phyloP scores from a whole-genome alignment of 1,284 basidiomycete genomes.

The Fomitopsis schrenkii region DNA sequence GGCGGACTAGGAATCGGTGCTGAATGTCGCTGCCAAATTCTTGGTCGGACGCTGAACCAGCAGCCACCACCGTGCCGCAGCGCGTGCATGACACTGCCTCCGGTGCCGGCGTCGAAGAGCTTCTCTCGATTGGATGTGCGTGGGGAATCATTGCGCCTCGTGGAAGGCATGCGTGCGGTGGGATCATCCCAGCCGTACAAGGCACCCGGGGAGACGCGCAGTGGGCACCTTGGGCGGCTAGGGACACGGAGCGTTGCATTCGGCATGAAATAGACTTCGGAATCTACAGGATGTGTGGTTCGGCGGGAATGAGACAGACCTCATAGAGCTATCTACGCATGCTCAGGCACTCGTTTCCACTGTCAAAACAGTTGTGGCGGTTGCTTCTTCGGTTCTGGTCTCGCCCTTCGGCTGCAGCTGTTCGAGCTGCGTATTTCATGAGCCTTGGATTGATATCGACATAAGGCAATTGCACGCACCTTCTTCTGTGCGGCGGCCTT shows the following conservation, averaged over 20 bases:
- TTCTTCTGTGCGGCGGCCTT: constrained; percentile 45
- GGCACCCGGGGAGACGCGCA: background rate
- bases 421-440: background rate
- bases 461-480: constrained; percentile 12
- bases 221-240: background rate
- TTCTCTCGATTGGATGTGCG: background rate
- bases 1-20: constrained; percentile 1
- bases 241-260: background rate
- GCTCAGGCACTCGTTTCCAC: constrained; percentile 6
- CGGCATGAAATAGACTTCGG: background rate
- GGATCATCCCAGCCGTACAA: background rate
- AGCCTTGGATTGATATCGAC: background rate
- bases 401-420: constrained; percentile 1
- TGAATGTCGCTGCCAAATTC: background rate
- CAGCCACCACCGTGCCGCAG: background rate
- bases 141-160: background rate
- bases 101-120: background rate
- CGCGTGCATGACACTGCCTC: background rate
- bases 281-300: background rate
- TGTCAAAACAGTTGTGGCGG: background rate
- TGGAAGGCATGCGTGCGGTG: background rate
- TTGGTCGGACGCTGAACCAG: background rate
- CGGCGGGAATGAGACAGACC: background rate
- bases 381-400: background rate
- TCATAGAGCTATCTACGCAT: background rate